phyloP scores from a whole-genome alignment of 2,329 filamentous ascomycete species.

The Neopestalotiopsis clavispora region DNA sequence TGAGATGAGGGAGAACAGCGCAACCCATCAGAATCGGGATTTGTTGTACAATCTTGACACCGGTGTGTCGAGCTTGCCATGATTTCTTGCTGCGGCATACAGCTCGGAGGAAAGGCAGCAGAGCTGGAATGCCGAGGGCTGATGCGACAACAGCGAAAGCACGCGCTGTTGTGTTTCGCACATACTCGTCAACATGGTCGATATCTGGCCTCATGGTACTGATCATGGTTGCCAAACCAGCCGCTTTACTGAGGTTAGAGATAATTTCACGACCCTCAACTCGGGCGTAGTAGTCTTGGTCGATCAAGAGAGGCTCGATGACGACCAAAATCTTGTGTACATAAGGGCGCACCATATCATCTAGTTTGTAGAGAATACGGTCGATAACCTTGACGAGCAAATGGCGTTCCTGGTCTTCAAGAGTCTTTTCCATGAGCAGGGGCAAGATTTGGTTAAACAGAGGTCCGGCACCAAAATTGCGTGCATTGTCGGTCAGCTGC shows the following conservation, averaged over 20 bases:
- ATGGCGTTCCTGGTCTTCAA: constrained; percentile 98
- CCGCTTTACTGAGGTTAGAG: constrained; percentile 95
- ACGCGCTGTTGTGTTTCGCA: constrained; percentile 94
- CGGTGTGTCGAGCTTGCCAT: constrained; percentile 96
- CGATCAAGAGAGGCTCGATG: constrained; percentile 97
- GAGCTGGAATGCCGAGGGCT: constrained; percentile 90
- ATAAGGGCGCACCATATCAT: constrained; percentile 93
- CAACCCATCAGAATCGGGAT: constrained; percentile 99
- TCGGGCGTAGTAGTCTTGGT: constrained; percentile 98
- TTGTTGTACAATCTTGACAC: constrained; percentile 98
- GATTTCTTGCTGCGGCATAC: constrained; percentile 99
- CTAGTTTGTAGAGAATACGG: constrained; percentile 96
- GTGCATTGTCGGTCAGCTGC: constrained; percentile 96
- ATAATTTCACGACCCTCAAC: constrained; percentile 99
- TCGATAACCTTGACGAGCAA: constrained; percentile 99
- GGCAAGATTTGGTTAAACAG: constrained; percentile 98
- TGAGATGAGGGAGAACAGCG: constrained; percentile 91
- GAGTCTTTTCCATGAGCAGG: constrained; percentile 94
- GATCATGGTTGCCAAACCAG: constrained; percentile 97
- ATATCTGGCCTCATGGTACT: constrained; percentile 99
- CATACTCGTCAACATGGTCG: constrained; percentile 97
- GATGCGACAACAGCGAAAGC: constrained; percentile 98
- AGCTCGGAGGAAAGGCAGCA: constrained; percentile 92
- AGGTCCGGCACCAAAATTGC: constrained; percentile 90
- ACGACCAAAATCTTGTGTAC: constrained; percentile 99